Evolutionary conservation across 805 yeast species (phyloP), one percentile per base, ranked within the genome.

Genomic region (Candida argentea): DNA sequence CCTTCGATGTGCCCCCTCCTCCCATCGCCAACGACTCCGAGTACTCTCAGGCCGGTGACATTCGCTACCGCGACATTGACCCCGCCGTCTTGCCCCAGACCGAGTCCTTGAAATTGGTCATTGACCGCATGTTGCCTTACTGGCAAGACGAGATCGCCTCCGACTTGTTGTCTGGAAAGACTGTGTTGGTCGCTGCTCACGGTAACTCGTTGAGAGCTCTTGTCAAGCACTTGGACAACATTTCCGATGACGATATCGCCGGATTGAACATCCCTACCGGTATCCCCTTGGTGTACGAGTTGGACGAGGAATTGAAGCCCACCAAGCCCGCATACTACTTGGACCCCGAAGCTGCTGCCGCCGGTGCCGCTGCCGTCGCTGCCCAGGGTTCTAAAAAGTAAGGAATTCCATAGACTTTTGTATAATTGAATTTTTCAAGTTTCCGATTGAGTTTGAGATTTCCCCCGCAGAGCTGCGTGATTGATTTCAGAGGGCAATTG

Each of bases 351-450:
- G 97, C 96, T 52, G 97, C 97, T 52, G 95, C 87, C 42, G 95
- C 95, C 32, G 97, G 97, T 73, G 97, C 96, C 43, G 96, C 96
- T 55, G 95, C 95, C 36, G 97, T 87, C 48, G 97, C 96, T 50
- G 84, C 84, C 50, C 97, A 87, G 70, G 97, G 97, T 23, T 43
- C 58, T 20, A 61, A 61, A 55, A 57, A 58, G 44, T 55, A 51
- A 33, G 4, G 4, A 13, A 3, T n/a, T n/a, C n/a, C n/a, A n/a
- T 19, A 10, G 10, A 19, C 20, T 10, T n/a, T n/a, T n/a, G 12
- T 7, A 7, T 10, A 18, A 10, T 10, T 18, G 20, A 7, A 10
- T 18, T n/a, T n/a, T n/a, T n/a, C n/a, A n/a, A n/a, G n/a, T n/a
- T n/a, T 18, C 20, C 10, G 10, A 18, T 18, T 8, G 10, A 18